Evolutionary conservation across 306 rosid genomes (phyloP), one percentile per base, ranked within the genome.

Genomic region (Citrullus colocynthis): DNA sequence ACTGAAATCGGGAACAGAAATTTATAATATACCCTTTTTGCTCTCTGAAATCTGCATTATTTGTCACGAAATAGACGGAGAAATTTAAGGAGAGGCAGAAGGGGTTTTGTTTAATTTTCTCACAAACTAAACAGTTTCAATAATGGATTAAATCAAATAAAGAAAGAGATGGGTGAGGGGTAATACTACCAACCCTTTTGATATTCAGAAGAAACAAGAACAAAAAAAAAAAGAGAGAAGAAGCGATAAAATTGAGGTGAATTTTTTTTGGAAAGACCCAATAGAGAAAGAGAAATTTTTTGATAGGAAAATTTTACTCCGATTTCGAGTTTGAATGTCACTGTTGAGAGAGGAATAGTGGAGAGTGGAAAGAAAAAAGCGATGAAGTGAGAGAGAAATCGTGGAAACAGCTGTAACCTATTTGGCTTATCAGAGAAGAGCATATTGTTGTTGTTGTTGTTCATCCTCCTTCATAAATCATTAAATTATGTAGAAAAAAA

Each of bases 61-160:
- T 76, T 76, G 55, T 76, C 79, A 76, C 79, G 69, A 76, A 76
- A 76, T 76, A 39, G 79, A 58, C 79, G 65, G 79, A 76, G 79
- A 39, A 76, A 76, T 34, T 76, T n/a, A 76, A 57, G 79, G 52
- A 32, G 55, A 3, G 0, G 13, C 4, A 13, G 28, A 2, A 6
- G 16, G 5, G 78, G 15, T 37, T n/a, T 37, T 14, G 24, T 36
- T 75, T 52, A 49, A 8, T 54, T 74, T 74, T 11, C 45, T 17
- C 15, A 28, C 16, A 32, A 14, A 71, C 41, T 41, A 7, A 48
- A 70, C 76, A 71, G 76, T 72, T 24, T 6, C n/a, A 28, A 24
- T 36, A 30, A 59, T 24, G 70, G 16, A 6, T 72, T 55, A 75
- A 30, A 49, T 49, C 58, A 0, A 73, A 24, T 45, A 73, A 55